Evolutionary conservation across 441 rosid genomes (phyloP), one percentile per base, ranked within the genome.

Genomic region (Pelargonium citronellum): DNA sequence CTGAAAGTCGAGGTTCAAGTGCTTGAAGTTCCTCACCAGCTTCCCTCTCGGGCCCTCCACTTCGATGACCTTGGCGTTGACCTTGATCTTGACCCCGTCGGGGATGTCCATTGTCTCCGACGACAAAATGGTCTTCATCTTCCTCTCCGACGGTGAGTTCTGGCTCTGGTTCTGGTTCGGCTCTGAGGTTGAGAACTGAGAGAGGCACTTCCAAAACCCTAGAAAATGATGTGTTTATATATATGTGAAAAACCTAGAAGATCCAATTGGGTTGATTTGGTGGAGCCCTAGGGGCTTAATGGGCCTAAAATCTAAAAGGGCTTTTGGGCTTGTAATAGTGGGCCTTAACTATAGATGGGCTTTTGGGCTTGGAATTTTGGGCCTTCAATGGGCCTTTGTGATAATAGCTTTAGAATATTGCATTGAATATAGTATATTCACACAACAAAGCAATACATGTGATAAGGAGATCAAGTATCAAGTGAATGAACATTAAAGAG

Each of bases 1-100:
- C 66, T 87, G 92, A 76, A 89, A 89, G 67, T 91, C 92, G 57
- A 91, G 93, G 78, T 89, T 91, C 58, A 89, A 83, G 71, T 89
- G 95, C 86, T 91, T 91, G 86, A 91, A 91, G 72, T 91, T 83
- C 16, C 95, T 87, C 37, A 24, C 74, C 47, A 91, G 93, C 73
- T 84, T 91, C 11, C 97, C 97, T 0, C 95, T 77, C 0, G 97
- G 95, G 0, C 78, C 78, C 63, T 75, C 78, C 17, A 75, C 78
- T 70, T 75, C 78, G 64, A 75, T 67, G 30, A 75, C 27, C 74
- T 75, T 75, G 0, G 78, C 78, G 39, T 71, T 60, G 41, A 75
- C 68, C 74, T 75, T 75, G 63, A 75, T 75, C 27, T 47, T 61
- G 51, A 75, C 78, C 57, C 74, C 78, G 10, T 75, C 78, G 44